phyloP scores from a whole-genome alignment of 2,329 filamentous ascomycete genomes.

The Ophiostoma sp. region DNA sequence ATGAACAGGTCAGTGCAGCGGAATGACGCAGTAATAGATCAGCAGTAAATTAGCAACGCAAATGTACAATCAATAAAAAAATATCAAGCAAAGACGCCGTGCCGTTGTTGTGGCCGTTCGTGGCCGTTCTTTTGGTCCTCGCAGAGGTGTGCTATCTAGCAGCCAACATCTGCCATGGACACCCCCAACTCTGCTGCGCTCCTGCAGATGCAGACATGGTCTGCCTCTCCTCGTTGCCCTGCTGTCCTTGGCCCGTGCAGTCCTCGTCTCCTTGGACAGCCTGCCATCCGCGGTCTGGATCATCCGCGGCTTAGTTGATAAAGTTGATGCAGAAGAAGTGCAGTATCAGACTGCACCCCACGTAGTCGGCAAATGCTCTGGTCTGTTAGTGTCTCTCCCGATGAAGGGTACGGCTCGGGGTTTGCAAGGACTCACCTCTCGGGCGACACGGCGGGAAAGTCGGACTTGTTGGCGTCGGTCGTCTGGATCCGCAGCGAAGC shows the following conservation, averaged over 20 bases:
- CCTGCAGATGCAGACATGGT: background rate
- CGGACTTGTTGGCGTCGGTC: constrained; percentile 70
- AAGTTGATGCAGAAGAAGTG: constrained; percentile 99
- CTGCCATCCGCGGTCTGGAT: background rate
- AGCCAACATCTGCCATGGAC: background rate
- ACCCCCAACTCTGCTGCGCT: too few relatives aligned
- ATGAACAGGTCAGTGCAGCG: background rate
- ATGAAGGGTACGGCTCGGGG: background rate
- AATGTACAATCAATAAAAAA: too few relatives aligned
- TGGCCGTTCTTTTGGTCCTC: background rate
- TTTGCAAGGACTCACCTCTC: constrained; percentile 58
- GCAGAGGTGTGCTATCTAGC: background rate
- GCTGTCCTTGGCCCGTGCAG: background rate
- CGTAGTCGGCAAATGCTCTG: constrained; percentile 92
- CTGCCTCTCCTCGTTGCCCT: background rate
- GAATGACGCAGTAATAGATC: background rate
- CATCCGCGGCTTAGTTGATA: constrained; percentile 64
- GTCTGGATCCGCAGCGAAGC: constrained; percentile 86
- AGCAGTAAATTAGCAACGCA: background rate
- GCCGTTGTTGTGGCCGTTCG: background rate
- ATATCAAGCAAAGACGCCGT: constrained; percentile 1
- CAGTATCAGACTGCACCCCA: constrained; percentile 89
- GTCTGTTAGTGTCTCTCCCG: background rate
- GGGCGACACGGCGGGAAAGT: constrained; percentile 71
- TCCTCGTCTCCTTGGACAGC: background rate